Evolutionary conservation across 2,329 filamentous ascomycete species (phyloP), one percentile per base, ranked within the genome.

Genomic region (Dothistroma pini): DNA sequence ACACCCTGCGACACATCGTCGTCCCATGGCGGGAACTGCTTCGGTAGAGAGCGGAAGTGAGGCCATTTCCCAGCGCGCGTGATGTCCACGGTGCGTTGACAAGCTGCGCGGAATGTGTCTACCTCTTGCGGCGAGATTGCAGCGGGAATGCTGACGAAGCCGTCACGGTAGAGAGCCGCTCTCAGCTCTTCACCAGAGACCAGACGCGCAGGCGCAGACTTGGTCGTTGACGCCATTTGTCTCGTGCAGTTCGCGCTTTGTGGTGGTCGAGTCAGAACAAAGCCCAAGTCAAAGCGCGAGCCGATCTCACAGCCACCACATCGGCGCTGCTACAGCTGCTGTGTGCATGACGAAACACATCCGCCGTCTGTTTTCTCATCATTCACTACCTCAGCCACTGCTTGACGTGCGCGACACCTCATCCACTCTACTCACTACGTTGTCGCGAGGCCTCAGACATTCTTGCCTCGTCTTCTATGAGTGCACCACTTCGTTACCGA

Each of bases 11-110:
- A 78, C 19, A 64, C 65, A 16, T 72, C 67, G 54, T 80, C 79
- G n/a, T 80, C 80, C 91, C 91, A 96, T 0, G 92, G 92, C 0
- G 91, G 92, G 77, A 96, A 96, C 76, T 96, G 91, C 76, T 96
- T 96, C 57, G 90, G 90, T 2, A 95, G 84, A 0, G 90, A 93
- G 66, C 91, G 89, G 70, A 96, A 86, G 76, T 89, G 83, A 2
- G 90, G 90, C 91, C 91, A 96, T 64, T 81, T 71, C 41, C 91
- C 91, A n/a, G 79, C 68, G 64, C 89, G 86, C 48, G 89, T 88
- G 48, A 85, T 78, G 2, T 77, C 72, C 21, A 86, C 85, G n/a
- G 84, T 83, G 60, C 81, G 75, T 35, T 78, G 72, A 55, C 86
- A 84, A 48, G 87, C 87, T 57, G 73, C 71, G 68, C 86, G 88